phyloP scores from a whole-genome alignment of 345 rosid genomes.

The Luvunga scandens region DNA sequence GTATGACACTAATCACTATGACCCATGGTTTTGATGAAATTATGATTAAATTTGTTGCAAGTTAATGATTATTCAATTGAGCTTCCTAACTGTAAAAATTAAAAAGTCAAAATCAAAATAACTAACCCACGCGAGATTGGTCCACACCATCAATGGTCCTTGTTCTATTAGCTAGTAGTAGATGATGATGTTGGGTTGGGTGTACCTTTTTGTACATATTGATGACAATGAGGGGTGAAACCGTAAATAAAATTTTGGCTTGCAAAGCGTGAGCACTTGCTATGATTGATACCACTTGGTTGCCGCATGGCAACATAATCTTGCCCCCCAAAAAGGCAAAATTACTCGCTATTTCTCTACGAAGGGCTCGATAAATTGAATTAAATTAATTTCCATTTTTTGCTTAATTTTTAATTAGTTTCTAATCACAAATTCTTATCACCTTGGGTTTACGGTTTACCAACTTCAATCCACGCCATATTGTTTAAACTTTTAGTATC shows the following conservation, averaged over 20 bases:
- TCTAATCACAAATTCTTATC: neutral
- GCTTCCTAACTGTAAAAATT: constrained; percentile 11
- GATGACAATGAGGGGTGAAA: constrained; percentile 20
- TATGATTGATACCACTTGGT: constrained; percentile 47
- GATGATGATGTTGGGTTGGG: constrained; percentile 31
- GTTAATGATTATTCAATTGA: constrained; percentile 10
- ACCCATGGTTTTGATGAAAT: neutral
- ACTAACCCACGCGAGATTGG: constrained; percentile 31
- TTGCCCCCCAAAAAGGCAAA: constrained; percentile 39
- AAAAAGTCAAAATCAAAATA: constrained; percentile 27
- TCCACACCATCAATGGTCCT: constrained; percentile 38
- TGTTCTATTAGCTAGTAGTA: neutral
- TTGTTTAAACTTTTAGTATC: neutral
- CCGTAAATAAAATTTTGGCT: neutral
- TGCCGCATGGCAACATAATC: constrained; percentile 50
- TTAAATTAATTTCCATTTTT: neutral
- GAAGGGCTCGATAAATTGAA: neutral
- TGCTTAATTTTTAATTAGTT: neutral
- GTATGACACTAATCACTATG: neutral
- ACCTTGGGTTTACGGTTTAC: constrained; percentile 3
- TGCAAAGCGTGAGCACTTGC: constrained; percentile 42
- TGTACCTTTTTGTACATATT: constrained; percentile 26
- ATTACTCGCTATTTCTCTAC: neutral
- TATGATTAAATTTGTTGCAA: neutral
- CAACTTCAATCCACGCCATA: neutral